These are phyloP conservation scores for Setaria italica DNA, from an alignment of 202 grass and related monocot genomes.

Conservation along the genomic window DNA sequence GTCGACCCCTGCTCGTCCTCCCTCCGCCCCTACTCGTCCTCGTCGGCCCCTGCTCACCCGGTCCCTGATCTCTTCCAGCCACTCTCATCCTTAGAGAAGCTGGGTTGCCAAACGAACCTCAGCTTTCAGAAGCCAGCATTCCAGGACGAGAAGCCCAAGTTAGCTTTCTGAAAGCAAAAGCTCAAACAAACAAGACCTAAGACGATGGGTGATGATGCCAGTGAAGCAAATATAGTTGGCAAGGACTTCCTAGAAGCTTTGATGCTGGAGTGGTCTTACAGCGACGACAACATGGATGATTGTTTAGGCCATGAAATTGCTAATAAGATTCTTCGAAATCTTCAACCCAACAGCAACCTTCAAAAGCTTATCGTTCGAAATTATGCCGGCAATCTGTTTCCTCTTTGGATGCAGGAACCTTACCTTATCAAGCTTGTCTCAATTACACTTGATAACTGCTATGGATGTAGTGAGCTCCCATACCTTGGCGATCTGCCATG, in stretches of 20 bases:
- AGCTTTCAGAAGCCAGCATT: too few relatives aligned
- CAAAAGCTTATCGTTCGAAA: conserved; percentile 33
- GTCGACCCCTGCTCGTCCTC: too few relatives aligned
- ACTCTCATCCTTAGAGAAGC: too few relatives aligned
- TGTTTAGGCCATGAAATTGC: background rate
- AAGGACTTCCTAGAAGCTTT: conserved; percentile 36
- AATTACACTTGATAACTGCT: conserved; percentile 23
- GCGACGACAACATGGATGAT: background rate
- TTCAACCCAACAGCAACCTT: conserved; percentile 34
- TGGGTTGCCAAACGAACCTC: too few relatives aligned
- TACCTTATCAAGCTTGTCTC: conserved; percentile 36
- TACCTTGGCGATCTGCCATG: conserved; percentile 40
- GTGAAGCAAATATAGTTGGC: conserved; percentile 17
- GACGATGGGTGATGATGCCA: background rate
- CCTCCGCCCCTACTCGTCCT: too few relatives aligned
- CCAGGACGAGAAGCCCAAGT: too few relatives aligned
- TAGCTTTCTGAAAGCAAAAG: too few relatives aligned
- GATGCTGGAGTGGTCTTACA: conserved; percentile 38
- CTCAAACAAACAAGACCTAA: too few relatives aligned
- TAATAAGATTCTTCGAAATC: conserved; percentile 46
- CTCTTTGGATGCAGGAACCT: conserved; percentile 37
- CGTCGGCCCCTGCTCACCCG: too few relatives aligned
- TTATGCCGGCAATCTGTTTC: conserved; percentile 47
- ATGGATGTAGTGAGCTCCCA: conserved; percentile 36
- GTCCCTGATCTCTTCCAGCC: too few relatives aligned